Conservation (phyloP, 768 basidiomycete species). For the Amanita jacksonii region DNA sequence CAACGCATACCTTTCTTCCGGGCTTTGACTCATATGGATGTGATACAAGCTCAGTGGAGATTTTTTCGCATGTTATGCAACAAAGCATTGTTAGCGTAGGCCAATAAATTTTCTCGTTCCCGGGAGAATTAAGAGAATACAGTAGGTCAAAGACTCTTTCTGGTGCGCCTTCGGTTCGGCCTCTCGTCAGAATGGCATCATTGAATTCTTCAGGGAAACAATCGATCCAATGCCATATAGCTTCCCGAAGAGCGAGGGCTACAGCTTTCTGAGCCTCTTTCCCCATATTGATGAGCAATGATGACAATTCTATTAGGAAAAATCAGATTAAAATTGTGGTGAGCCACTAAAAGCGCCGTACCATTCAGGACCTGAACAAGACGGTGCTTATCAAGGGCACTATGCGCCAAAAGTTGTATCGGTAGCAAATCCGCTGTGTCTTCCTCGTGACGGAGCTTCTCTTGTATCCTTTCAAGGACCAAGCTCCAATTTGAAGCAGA, state of each 20-base stretch:
- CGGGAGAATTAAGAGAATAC: slow-evolving; percentile 31
- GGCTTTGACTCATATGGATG: slow-evolving; percentile 23
- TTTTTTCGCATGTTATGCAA: slow-evolving; percentile 65
- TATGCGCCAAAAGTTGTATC: slow-evolving; percentile 68
- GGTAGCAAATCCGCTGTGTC: slow-evolving; percentile 57
- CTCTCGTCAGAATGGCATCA: slow-evolving; percentile 52
- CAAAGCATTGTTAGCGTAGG: slow-evolving; percentile 71
- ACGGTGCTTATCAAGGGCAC: slow-evolving; percentile 59
- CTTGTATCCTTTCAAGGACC: slow-evolving; percentile 60
- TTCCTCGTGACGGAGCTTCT: slow-evolving; percentile 61
- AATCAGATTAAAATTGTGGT: background rate
- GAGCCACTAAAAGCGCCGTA: slow-evolving; percentile 18
- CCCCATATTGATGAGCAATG: slow-evolving; percentile 75
- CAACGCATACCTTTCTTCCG: slow-evolving; percentile 25
- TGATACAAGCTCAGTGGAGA: slow-evolving; percentile 46
- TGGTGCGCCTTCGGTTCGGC: slow-evolving; percentile 68
- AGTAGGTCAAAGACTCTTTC: slow-evolving; percentile 83
- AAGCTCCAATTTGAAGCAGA: slow-evolving; percentile 84
- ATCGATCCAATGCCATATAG: slow-evolving; percentile 89
- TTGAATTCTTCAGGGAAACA: slow-evolving; percentile 72
- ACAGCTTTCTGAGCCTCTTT: slow-evolving; percentile 64
- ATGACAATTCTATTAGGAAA: slow-evolving; percentile 53
- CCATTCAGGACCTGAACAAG: slow-evolving; percentile 67
- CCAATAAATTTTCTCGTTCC: slow-evolving; percentile 55
- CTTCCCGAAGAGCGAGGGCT: slow-evolving; percentile 61